Base-by-base conservation (phyloP, 2,329 filamentous ascomycete species). In the Ophiostoma montium region DNA sequence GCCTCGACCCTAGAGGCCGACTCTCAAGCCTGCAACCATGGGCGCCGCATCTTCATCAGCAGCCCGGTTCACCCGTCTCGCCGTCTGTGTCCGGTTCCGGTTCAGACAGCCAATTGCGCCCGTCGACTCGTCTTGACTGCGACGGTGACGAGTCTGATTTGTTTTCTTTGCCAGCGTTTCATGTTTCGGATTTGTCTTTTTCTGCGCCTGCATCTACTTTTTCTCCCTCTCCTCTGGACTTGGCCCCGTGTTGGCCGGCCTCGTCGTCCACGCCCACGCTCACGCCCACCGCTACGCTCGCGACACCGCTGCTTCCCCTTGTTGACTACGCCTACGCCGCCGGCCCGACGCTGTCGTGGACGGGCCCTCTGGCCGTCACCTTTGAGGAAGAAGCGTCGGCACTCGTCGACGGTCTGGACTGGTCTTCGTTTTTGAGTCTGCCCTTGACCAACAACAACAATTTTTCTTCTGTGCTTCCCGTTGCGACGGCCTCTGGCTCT, bases 21-120 rank as follows among this genome's bases (percentile, higher is more conserved):
- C 45, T 16, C 27, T 16, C 32, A 31, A 56, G 45, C 48, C 55
- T 57, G 55, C 54, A 53, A 56, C 50, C 51, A 57, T 57, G 55
- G 55, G n/a, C n/a, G 32, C 49, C 32, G 42, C 41, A 36, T 35
- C 42, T 33, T 16, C 52, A 31, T 11, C 50, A 23, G 13, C 50
- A 6, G 44, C 52, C 10, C 13, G 10, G 11, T 48, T 47, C 47
- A 10, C 23, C 5, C 52, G 48, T 7, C n/a, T 30, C 45, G 16
- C 42, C 12, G 23, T 8, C 21, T 15, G 11, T 39, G 16, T 46
- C 54, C 52, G 45, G 47, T 54, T 52, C 55, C 44, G 23, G 38
- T 51, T 52, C 15, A 23, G 23, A 36, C 48, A 50, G 30, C 15
- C 23, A 10, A 42, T 50, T 39, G 51, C 49, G 19, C 32, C 51